Evolutionary conservation across 345 rosid genomes (phyloP).

Genomic region (Pistacia vera): DNA sequence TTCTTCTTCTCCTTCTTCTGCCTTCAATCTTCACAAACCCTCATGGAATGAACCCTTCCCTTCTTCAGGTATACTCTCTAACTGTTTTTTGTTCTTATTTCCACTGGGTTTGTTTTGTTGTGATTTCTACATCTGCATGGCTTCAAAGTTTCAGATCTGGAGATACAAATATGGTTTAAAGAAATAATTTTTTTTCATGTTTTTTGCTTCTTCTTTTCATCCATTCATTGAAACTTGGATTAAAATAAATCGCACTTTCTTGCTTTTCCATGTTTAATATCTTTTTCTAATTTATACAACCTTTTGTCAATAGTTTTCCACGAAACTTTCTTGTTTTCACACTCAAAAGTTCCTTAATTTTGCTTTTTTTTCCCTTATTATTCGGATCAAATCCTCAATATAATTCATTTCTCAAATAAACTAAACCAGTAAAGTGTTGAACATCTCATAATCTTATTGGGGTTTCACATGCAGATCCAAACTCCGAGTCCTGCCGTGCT

Average conservation of each 20-base stretch:
- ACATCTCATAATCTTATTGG: background rate
- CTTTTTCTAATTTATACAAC: background rate
- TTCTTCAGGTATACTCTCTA: slow-evolving; percentile 44
- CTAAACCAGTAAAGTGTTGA: too few relatives aligned
- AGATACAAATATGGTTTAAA: slow-evolving; percentile 26
- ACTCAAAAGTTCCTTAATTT: background rate
- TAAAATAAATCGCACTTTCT: slow-evolving; percentile 3
- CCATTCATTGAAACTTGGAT: background rate
- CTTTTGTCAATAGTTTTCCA: slow-evolving; percentile 18
- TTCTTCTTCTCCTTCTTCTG: slow-evolving; percentile 40
- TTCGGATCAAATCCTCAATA: slow-evolving; percentile 10
- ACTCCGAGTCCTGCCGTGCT: slow-evolving; percentile 45
- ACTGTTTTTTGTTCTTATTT: background rate
- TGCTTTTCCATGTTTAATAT: background rate
- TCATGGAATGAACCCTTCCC: slow-evolving; percentile 58
- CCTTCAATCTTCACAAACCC: slow-evolving; percentile 42
- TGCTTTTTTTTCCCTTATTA: background rate
- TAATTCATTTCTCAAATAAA: too few relatives aligned
- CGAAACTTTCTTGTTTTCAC: slow-evolving; percentile 12
- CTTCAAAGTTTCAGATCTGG: slow-evolving; percentile 17
- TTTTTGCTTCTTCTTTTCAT: slow-evolving; percentile 5
- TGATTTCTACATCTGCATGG: slow-evolving; percentile 7
- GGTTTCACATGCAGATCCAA: slow-evolving; percentile 69
- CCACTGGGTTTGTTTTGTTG: background rate
- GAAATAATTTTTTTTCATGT: background rate